phyloP scores from a whole-genome alignment of 1,284 basidiomycete genomes.

The Austroboletus niveus region DNA sequence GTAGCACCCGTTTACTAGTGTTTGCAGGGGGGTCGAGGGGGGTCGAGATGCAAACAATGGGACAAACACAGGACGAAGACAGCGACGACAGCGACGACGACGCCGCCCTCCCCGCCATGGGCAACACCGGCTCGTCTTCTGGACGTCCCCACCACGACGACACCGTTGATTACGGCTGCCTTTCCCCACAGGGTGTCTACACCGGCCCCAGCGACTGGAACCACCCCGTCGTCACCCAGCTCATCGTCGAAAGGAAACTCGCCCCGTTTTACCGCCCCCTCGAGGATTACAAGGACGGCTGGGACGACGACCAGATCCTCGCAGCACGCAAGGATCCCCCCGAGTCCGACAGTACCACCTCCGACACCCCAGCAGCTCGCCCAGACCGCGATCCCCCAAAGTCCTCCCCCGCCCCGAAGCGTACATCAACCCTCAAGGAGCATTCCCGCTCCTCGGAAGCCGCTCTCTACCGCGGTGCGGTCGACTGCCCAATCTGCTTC shows the following conservation, averaged over 20 bases:
- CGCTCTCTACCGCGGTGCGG: slow-evolving; percentile 79
- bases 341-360: slow-evolving; percentile 41
- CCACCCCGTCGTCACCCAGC: slow-evolving; percentile 79
- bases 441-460: slow-evolving; percentile 63
- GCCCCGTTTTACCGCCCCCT: slow-evolving; percentile 96
- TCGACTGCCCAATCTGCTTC: slow-evolving; percentile 99
- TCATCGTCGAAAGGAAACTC: slow-evolving; percentile 85
- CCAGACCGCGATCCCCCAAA: slow-evolving; percentile 39
- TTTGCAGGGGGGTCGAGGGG: slow-evolving; percentile 17
- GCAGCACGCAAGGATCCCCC: slow-evolving; percentile 67
- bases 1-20: too few relatives aligned
- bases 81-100: slow-evolving; percentile 3
- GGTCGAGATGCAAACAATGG: slow-evolving; percentile 22
- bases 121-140: slow-evolving; percentile 73
- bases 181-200: slow-evolving; percentile 89
- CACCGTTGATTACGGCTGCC: slow-evolving; percentile 77
- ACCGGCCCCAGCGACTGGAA: slow-evolving; percentile 89
- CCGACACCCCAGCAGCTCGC: slow-evolving; percentile 34
- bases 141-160: slow-evolving; percentile 71
- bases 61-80: slow-evolving; percentile 17
- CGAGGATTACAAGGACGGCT: slow-evolving; percentile 87
- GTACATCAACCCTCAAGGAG: slow-evolving; percentile 47
- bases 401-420: slow-evolving; percentile 45
- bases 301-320: slow-evolving; percentile 82
- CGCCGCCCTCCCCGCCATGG: slow-evolving; percentile 46